Evolutionary conservation across 2,329 filamentous ascomycete species (phyloP).

Genomic region (Truncatella angustata): DNA sequence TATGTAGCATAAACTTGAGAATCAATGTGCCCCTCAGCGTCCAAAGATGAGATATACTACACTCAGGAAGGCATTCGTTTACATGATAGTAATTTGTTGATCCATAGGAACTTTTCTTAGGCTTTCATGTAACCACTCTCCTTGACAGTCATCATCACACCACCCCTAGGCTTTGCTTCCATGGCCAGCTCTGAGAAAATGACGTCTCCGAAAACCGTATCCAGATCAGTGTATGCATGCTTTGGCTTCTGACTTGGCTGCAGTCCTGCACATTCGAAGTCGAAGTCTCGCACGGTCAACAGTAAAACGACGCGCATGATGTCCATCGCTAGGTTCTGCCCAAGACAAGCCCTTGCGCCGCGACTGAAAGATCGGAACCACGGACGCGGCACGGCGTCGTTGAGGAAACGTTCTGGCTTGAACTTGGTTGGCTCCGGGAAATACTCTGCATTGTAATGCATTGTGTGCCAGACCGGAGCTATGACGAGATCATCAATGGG

Average conservation of each 20-base stretch:
- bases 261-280: conserved; percentile 14
- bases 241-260: neutral
- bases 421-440: conserved; percentile 3
- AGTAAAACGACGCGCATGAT: conserved; percentile 23
- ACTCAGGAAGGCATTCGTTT: neutral
- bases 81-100: too few species aligned
- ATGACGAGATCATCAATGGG: conserved; percentile 4
- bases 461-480: conserved; percentile 1
- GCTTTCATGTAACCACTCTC: conserved; percentile 1
- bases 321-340: conserved; percentile 25
- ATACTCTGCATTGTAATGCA: neutral
- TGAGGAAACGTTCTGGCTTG: conserved; percentile 13
- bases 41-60: too few species aligned
- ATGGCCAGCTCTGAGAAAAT: neutral
- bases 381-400: neutral
- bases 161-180: neutral
- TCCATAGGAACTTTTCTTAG: neutral
- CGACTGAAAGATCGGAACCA: conserved; percentile 27
- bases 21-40: too few species aligned
- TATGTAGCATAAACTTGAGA: too few species aligned
- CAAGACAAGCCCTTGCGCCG: conserved; percentile 29
- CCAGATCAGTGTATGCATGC: neutral
- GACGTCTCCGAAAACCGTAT: neutral
- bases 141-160: conserved; percentile 8
- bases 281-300: conserved; percentile 20